These are phyloP conservation scores for Yamadazyma membranifaciens DNA, from an alignment of 1,139 yeast genomes.

Conservation along the genomic window DNA sequence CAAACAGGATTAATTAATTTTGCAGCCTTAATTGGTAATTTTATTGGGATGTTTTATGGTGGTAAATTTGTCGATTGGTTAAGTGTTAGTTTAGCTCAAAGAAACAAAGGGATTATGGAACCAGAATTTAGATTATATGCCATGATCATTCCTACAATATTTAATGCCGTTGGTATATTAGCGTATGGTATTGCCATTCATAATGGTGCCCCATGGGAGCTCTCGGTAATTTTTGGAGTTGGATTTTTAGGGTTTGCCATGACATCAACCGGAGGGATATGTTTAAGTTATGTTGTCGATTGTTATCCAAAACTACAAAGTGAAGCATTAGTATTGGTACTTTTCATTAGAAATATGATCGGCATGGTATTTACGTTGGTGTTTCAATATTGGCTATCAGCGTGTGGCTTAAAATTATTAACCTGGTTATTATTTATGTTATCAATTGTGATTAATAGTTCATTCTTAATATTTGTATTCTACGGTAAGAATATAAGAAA, in stretches of 20 bases:
- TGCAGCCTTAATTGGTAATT: conserved; percentile 39
- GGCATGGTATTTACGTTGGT: conserved; percentile 49
- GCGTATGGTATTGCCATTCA: conserved; percentile 35
- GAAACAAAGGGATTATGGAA: conserved; percentile 39
- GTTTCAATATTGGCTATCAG: conserved; percentile 47
- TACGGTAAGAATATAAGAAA: conserved; percentile 42
- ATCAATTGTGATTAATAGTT: conserved; percentile 41
- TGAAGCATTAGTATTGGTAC: conserved; percentile 51
- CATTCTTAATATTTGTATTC: conserved; percentile 31
- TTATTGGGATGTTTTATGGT: conserved; percentile 37
- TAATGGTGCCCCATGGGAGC: conserved; percentile 45
- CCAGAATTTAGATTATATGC: conserved; percentile 43
- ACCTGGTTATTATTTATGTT: conserved; percentile 51
- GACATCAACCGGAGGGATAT: conserved; percentile 55
- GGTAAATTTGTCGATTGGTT: conserved; percentile 45
- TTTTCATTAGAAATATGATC: conserved; percentile 46
- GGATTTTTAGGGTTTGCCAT: conserved; percentile 57
- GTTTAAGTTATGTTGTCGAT: conserved; percentile 57
- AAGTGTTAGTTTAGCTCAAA: conserved; percentile 31
- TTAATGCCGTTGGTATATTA: conserved; percentile 41
- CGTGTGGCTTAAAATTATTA: conserved; percentile 32
- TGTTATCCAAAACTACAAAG: conserved; percentile 56
- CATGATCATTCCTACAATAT: conserved; percentile 35
- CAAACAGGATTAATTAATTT: conserved; percentile 43
- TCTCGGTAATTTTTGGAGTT: conserved; percentile 52